These are phyloP conservation scores for Cylindrodendrum hubeiense DNA, from an alignment of 2,329 filamentous ascomycete genomes.

Conservation along the genomic window DNA sequence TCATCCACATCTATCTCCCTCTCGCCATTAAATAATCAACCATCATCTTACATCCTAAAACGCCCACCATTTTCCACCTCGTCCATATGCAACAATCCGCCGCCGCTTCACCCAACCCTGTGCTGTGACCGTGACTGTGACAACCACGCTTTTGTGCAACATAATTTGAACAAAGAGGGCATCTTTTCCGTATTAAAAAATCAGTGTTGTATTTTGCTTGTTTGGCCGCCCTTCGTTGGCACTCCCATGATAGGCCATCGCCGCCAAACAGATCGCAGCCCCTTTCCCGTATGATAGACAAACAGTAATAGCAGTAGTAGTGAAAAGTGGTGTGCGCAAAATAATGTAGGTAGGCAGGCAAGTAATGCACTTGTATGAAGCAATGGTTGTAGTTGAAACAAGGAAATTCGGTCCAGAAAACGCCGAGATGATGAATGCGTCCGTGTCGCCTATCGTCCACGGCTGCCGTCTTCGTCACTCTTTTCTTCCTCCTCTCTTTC, in stretches of 20 bases:
- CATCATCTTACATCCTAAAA: too few species aligned
- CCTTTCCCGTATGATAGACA: slow-evolving; percentile 21
- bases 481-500: slow-evolving; percentile 11
- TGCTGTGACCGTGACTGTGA: too few species aligned
- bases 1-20: too few species aligned
- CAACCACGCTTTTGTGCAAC: neutral
- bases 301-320: slow-evolving; percentile 25
- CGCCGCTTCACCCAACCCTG: too few species aligned
- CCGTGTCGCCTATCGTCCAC: slow-evolving; percentile 14
- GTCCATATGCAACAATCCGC: too few species aligned
- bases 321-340: slow-evolving; percentile 7
- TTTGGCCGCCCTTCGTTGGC: slow-evolving; percentile 19
- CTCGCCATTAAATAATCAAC: too few species aligned
- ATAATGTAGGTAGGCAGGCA: slow-evolving; percentile 18
- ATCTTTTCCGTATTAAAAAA: slow-evolving; percentile 13
- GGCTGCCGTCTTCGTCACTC: slow-evolving; percentile 17
- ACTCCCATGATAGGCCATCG: slow-evolving; percentile 6
- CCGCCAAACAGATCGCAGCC: slow-evolving; percentile 13
- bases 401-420: slow-evolving; percentile 20
- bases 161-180: neutral
- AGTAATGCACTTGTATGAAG: slow-evolving; percentile 9
- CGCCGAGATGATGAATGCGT: slow-evolving; percentile 9
- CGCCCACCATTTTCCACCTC: too few species aligned
- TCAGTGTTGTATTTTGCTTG: slow-evolving; percentile 24
- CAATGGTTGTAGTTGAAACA: slow-evolving; percentile 2